Percentiles rank a stretch among this genome's conserved stretches.
Conservation (phyloP, 805 yeast genomes). For the Metschnikowia rubicola region DNA sequence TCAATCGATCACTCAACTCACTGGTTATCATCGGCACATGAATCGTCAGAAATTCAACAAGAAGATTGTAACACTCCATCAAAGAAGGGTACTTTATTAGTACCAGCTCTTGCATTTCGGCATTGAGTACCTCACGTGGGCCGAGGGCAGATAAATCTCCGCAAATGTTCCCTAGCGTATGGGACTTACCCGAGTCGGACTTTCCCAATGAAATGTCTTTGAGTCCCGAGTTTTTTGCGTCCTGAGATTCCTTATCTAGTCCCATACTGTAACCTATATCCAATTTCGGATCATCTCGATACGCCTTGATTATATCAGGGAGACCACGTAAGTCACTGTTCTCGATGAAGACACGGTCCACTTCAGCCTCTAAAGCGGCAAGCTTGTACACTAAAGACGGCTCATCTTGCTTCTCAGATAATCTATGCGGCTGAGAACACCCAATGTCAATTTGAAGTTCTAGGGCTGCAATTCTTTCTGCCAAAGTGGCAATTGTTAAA, state of each 20-base stretch:
- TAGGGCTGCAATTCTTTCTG: slow-evolving; percentile 1
- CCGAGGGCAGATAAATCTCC: background rate
- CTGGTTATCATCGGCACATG: slow-evolving; percentile 16
- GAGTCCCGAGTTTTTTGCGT: background rate
- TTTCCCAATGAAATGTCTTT: no score
- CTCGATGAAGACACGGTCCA: slow-evolving; percentile 6
- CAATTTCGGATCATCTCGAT: background rate
- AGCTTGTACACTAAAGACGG: slow-evolving; percentile 5
- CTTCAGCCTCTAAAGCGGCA: slow-evolving; percentile 10
- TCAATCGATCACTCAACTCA: slow-evolving; percentile 3
- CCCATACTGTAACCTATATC: background rate
- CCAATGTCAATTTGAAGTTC: slow-evolving; percentile 8
- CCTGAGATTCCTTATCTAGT: background rate
- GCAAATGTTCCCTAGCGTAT: no score
- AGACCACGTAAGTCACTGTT: slow-evolving; percentile 11
- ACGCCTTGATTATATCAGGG: slow-evolving; percentile 9
- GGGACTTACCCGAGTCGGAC: no score
- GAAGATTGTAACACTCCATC: slow-evolving; percentile 20
- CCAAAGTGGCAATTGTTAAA: slow-evolving; percentile 2
- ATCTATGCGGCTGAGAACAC: no score
- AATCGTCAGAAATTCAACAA: slow-evolving; percentile 22
- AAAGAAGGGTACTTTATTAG: slow-evolving; percentile 22
- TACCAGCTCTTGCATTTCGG: slow-evolving; percentile 21
- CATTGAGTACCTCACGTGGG: background rate
- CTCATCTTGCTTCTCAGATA: no score